Base-by-base conservation (phyloP, 805 yeast genomes). In the Ogataea haglerorum region DNA sequence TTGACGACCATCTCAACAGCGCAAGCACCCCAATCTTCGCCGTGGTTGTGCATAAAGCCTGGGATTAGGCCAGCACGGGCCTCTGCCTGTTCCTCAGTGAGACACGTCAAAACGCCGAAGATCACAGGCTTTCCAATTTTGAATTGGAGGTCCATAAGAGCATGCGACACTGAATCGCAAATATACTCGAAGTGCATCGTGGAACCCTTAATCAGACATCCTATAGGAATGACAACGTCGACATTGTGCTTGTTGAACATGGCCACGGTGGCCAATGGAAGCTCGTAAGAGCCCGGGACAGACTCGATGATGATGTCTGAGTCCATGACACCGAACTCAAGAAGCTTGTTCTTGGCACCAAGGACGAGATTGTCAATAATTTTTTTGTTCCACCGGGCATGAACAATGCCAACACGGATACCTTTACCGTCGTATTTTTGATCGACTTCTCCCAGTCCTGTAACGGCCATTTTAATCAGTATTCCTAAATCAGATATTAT, bases 101-200 rank as follows among this genome's bases (percentile, higher is more conserved):
- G 65, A 64, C 96, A 90, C 15, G 98, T 93, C 56, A 93, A 75
- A 21, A 93, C 79, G 48, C 99, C 99, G 59, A 89, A 93, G 48
- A 93, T 87, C 29, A 93, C 86, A 7, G 99, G 98, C 43, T 76
- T 72, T 41, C 74, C 64, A 34, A 84, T 61, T 37, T 76, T 73
- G 46, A 80, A 78, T 63, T 89, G 95, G 53, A 88, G 65, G 47
- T 71, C 69, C 97, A 91, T 90, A 53, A 93, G 69, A 39, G 85
- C 91, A 49, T 82, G 78, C 8, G 96, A 80, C 14, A 84, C 87
- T 3, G 96, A 68, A 45, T 93, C 98, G 60, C 96, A 85, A 54
- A 93, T 93, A 69, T 91, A 93, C 67, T 93, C 99, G 61, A 93
- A 93, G 68, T 93, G 99, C 96, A 89, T 89, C 26, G 98, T 93